Evolutionary conservation across 192 early-diverging fungal species (phyloP).

Genomic region (Rhizophagus prolifer): DNA sequence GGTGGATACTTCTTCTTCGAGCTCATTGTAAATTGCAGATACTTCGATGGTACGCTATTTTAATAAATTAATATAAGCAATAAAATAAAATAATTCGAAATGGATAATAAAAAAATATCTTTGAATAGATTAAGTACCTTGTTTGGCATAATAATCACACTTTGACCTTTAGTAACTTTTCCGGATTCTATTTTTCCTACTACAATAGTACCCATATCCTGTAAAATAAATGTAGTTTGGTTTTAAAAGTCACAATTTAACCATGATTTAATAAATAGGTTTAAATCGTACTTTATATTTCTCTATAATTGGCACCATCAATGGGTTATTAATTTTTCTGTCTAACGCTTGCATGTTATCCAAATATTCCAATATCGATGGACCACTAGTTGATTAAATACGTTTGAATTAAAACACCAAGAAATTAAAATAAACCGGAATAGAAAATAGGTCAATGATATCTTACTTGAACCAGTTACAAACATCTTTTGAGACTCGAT

Average conservation of each 20-base stretch:
- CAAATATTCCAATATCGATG: constrained; percentile 83
- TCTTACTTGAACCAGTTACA: constrained; percentile 67
- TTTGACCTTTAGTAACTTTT: constrained; percentile 81
- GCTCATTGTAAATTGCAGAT: constrained; percentile 78
- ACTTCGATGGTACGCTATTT: constrained; percentile 60
- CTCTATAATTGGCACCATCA: constrained; percentile 94
- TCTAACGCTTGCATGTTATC: constrained; percentile 81
- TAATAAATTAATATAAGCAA: background rate
- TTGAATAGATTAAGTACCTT: constrained; percentile 47
- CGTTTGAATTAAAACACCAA: background rate
- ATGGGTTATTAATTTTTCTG: constrained; percentile 82
- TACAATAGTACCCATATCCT: constrained; percentile 96
- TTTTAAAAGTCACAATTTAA: background rate
- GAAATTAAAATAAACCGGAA: background rate
- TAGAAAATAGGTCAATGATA: background rate
- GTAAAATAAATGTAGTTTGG: background rate
- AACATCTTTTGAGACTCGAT: constrained; percentile 57
- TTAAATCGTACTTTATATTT: constrained; percentile 72
- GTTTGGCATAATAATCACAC: constrained; percentile 92
- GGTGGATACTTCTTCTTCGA: constrained; percentile 69
- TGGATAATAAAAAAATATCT: background rate
- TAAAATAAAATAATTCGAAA: background rate
- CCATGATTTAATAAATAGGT: background rate
- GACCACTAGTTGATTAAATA: constrained; percentile 51
- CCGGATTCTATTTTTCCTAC: constrained; percentile 98